Base-by-base conservation (phyloP, 2,329 filamentous ascomycete species). In the Dothiorella sarmentorum region DNA sequence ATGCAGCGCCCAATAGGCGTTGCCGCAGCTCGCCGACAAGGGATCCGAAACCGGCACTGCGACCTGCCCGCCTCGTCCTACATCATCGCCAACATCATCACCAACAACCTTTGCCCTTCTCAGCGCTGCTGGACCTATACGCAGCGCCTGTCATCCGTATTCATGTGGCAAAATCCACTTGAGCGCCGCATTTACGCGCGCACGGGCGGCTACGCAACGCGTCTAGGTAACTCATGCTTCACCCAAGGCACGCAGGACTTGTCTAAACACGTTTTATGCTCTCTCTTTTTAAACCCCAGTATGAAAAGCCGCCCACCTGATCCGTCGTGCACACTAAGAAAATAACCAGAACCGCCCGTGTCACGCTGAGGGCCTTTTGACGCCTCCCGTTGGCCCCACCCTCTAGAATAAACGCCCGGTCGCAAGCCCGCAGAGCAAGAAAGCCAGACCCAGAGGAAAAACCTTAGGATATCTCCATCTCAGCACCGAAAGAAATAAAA, bases 401-500 rank as follows among this genome's bases (percentile, higher is more conserved):
- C 44, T 58, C 56, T 58, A 58, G 35, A 49, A 49, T 27, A 49
- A 58, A 58, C 56, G 43, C 56, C 56, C 56, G 56, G 56, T 49
- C 44, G 56, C 44, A 57, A 58, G 44, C 43, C 42, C 55, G 20
- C 56, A 58, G 37, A 47, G 45, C 37, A 43, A 52, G 49, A 44
- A 51, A 59, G 37, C 47, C 57, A 44, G 47, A 53, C 57, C 57
- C 57, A 52, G 57, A 59, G 57, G 44, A 51, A 43, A n/a, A 53
- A 59, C 57, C 49, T 53, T 38, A 26, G 49, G 57, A 49, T 59
- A 59, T 59, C 57, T 59, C 57, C 38, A 52, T 53, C 57, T 58
- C 57, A 24, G 29, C 47, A 44, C 47, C 57, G 20, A 44, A 58
- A 68, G 61, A 61, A 62, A 63, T 57, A 42, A 37, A 53, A 37